Base-by-base conservation (phyloP, 2,329 filamentous ascomycete species). In the Hymenoscyphus salicellus region DNA sequence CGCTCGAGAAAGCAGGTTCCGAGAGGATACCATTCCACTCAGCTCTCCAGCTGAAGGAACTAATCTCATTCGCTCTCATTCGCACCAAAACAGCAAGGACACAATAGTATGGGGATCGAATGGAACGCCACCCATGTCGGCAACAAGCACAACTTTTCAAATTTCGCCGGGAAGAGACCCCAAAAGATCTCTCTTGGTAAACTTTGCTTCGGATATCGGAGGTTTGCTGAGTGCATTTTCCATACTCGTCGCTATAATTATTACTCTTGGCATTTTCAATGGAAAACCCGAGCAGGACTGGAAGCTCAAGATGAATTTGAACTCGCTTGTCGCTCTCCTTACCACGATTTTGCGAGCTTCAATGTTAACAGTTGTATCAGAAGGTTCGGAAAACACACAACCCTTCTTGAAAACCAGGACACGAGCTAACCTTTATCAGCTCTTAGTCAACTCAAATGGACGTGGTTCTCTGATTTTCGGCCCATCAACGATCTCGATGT, bases 281-380 rank as follows among this genome's bases (percentile, higher is more conserved):
- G 70, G 75, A n/a, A 63, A 72, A 16, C 62, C 66, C 1, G 62
- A 77, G 26, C 70, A 71, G 0, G 65, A 74, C 16, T 77, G 76
- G 73, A 71, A 75, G 0, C 65, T 75, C 30, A 72, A 69, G 14
- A 71, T 75, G 36, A 75, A 70, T 0, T 66, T 77, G 56, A 77
- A 77, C 65, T 69, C 74, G 1, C 57, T 75, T 38, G 63, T 76
- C 0, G 76, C 75, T 0, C 61, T 76, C 8, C 59, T 76, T 23
- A 68, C 68, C 11, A 73, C 71, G 1, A 63, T 74, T 23, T 72
- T 75, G 68, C 75, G 75, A 63, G 72, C 74, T 1, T 67, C 72
- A 7, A 72, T 76, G 65, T 66, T 72, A 5, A 71, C 33, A 16
- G 58, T 60, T 14, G 11, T 28, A 16, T 28, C 23, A 8, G 30